phyloP scores from a whole-genome alignment of 352 stramenopile species.

The Sclerospora graminicola region DNA sequence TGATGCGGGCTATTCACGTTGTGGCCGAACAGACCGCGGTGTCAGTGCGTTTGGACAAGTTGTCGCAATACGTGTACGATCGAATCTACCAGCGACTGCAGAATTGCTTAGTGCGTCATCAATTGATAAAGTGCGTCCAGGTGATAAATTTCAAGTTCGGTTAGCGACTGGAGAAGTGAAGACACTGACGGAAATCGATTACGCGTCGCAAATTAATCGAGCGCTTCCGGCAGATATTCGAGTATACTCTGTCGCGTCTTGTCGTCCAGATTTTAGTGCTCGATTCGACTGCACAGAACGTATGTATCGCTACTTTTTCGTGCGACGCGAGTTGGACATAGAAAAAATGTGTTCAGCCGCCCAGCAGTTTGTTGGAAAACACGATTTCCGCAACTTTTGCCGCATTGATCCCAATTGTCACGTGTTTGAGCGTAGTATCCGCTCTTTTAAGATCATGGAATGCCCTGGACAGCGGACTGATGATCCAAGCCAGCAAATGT shows the following conservation, averaged over 20 bases:
- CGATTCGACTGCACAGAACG: constrained; percentile 90
- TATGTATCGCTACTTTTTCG: constrained; percentile 98
- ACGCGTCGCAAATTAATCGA: constrained; percentile 93
- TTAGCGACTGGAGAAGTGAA: constrained; percentile 48
- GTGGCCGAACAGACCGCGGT: constrained; percentile 94
- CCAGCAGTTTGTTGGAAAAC: constrained; percentile 84
- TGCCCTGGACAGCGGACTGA: constrained; percentile 32
- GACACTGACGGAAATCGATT: constrained; percentile 90
- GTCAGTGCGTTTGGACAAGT: constrained; percentile 88
- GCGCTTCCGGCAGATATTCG: constrained; percentile 88
- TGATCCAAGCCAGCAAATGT: constrained; percentile 53
- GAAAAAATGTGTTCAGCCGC: constrained; percentile 85
- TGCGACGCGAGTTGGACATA: constrained; percentile 55
- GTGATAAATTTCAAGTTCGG: constrained; percentile 50
- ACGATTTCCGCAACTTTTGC: constrained; percentile 99
- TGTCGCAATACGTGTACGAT: constrained; percentile 57
- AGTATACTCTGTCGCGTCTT: constrained; percentile 74
- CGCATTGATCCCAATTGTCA: constrained; percentile 97
- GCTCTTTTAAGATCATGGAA: constrained; percentile 72
- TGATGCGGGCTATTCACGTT: constrained; percentile 88
- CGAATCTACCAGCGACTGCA: constrained; percentile 55
- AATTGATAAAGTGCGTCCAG: constrained; percentile 60
- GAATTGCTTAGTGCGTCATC: constrained; percentile 44
- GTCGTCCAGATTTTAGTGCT: constrained; percentile 85
- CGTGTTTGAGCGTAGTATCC: constrained; percentile 88